A percentile compares a stretch with the other conserved stretches of the same genome.
phyloP scores from a whole-genome alignment of 257 asterid genomes.

The Ajuga chamaepitys region DNA sequence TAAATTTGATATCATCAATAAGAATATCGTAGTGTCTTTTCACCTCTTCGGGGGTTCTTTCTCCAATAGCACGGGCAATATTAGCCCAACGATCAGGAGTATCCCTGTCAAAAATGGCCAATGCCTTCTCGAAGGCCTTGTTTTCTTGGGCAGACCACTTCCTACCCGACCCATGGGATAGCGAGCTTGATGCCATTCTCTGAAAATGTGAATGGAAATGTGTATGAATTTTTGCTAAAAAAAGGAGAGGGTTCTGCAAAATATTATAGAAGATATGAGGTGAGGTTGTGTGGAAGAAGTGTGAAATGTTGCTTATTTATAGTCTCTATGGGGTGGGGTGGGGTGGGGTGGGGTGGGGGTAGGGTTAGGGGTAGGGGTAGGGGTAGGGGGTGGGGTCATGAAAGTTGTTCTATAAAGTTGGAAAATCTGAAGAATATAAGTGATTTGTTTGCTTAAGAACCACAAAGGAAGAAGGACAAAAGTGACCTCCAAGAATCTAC shows the following conservation, averaged over 20 bases:
- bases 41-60: constrained; percentile 65
- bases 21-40: constrained; percentile 63
- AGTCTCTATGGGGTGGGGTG: constrained; percentile 6
- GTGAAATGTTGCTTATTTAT: constrained; percentile 26
- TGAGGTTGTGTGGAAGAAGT: constrained; percentile 9
- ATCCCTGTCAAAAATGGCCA: constrained; percentile 65
- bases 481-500: constrained; percentile 15
- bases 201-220: not conserved
- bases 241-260: no score
- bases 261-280: not conserved
- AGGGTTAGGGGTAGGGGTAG: no score
- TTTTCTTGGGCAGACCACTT: constrained; percentile 64
- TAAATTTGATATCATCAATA: constrained; percentile 45
- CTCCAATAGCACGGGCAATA: constrained; percentile 67
- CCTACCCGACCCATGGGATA: constrained; percentile 20
- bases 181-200: constrained; percentile 39
- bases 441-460: constrained; percentile 44
- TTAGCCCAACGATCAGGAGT: constrained; percentile 83
- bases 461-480: constrained; percentile 32
- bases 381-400: constrained; percentile 15
- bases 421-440: constrained; percentile 27
- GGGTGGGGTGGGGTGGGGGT: not conserved
- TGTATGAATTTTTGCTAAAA: not conserved
- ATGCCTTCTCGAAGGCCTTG: constrained; percentile 78
- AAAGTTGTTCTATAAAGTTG: constrained; percentile 33